phyloP scores from a whole-genome alignment of 1,139 yeast genomes.

The Blastobotrys illinoisensis region DNA sequence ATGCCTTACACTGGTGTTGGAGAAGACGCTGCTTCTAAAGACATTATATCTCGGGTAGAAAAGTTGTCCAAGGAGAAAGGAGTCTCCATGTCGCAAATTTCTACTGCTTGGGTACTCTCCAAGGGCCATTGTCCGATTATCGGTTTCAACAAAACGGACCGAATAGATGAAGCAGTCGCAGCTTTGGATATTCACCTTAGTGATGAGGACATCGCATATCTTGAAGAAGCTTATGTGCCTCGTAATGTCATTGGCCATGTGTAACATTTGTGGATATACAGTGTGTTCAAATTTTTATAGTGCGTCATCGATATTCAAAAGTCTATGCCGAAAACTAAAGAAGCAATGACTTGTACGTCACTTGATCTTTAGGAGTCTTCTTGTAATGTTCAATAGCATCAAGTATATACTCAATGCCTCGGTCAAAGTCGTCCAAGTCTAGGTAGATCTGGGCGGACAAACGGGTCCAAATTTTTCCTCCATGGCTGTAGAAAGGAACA shows the following conservation, averaged over 20 bases:
- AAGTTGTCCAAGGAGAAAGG: conserved; percentile 42
- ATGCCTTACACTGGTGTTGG: neutral
- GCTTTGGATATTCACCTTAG: conserved; percentile 42
- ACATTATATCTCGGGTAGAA: conserved; percentile 47
- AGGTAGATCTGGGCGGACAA: conserved; percentile 58
- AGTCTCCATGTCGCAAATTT: conserved; percentile 50
- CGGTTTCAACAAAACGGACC: conserved; percentile 45
- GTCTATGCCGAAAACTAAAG: neutral
- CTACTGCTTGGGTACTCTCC: conserved; percentile 49
- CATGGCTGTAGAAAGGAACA: conserved; percentile 43
- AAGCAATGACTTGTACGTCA: neutral
- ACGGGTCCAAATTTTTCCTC: conserved; percentile 43
- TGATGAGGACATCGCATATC: conserved; percentile 41
- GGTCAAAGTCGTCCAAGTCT: conserved; percentile 48
- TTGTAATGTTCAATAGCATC: conserved; percentile 16
- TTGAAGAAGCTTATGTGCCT: conserved; percentile 45
- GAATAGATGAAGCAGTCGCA: conserved; percentile 49
- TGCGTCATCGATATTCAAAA: too few species aligned
- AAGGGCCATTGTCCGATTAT: conserved; percentile 52
- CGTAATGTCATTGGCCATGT: neutral
- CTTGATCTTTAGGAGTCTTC: conserved; percentile 7
- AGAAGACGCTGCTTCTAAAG: neutral
- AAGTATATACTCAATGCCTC: conserved; percentile 37
- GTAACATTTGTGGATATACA: too few species aligned
- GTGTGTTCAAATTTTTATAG: too few species aligned